Percentiles rank a stretch among this genome's conserved stretches.
Conservation (phyloP, 2,329 filamentous ascomycete species). For the Sporothrix schenckii region DNA sequence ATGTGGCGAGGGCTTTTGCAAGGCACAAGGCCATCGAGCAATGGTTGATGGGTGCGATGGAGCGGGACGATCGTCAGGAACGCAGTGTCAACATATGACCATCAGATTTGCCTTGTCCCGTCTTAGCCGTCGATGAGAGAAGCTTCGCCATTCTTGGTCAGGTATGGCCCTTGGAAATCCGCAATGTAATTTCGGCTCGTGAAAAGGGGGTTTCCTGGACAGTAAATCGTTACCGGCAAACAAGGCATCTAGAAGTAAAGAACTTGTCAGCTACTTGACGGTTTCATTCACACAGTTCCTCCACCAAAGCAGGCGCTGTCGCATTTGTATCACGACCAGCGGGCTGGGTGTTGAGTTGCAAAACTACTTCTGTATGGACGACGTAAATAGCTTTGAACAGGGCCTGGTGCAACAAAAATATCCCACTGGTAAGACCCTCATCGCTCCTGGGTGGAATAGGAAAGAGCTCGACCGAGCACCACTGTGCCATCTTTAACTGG, state of each 20-base stretch:
- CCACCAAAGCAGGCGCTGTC: neutral
- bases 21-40: neutral
- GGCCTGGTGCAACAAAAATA: neutral
- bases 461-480: neutral
- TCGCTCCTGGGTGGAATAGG: neutral
- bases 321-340: conserved; percentile 1
- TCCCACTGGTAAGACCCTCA: neutral
- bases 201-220: neutral
- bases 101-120: conserved; percentile 19
- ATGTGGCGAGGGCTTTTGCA: neutral
- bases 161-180: neutral
- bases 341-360: neutral
- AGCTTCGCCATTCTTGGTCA: neutral
- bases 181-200: neutral
- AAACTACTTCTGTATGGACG: neutral
- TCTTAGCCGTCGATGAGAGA: neutral
- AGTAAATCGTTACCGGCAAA: neutral
- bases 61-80: neutral
- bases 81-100: neutral
- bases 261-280: neutral
- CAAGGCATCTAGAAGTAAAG: too few relatives aligned
- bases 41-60: neutral
- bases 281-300: neutral
- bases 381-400: neutral
- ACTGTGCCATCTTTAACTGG: neutral